Base-by-base conservation (phyloP, 139 green algal species). In the Ulvella scutata region DNA sequence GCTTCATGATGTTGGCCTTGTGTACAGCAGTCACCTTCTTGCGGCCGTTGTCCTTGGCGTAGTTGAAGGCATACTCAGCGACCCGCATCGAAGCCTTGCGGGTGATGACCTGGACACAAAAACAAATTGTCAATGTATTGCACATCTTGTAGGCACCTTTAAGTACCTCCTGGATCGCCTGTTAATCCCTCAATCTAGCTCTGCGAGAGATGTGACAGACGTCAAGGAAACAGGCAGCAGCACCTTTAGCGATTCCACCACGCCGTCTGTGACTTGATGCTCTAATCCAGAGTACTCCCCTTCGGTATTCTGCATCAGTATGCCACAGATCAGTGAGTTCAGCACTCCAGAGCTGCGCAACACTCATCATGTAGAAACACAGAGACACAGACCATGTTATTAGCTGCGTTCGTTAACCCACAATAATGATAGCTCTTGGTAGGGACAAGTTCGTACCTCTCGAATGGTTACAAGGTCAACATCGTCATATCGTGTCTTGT, bases 1-100 rank as follows among this genome's bases (percentile, higher is more conserved):
- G 92, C 85, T 98, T 98, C 93, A 98, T 97, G 88, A 98, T 98
- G 85, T 98, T 98, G 62, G 88, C 88, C 79, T 93, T 94, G 83
- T 94, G 88, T 62, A 94, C 82, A 3, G 88, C 84, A 36, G 86
- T 92, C 38, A 97, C 88, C 76, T 86, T 90, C 74, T 90, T 79
- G 26, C 93, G 85, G 3, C 74, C 75, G 82, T 98, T 88, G 59
- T 93, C 88, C 3, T 73, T 40, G 3, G 93, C 93, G 60, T 97
- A 98, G 43, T 92, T 83, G 78, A 98, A 98, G 2, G 92, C 93
- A 79, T 91, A 97, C 85, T 96, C 87, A 6, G 92, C 92, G 29
- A 97, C 90, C 23, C 92, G 83, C 10, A 81, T 92, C 75, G 80
- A 90, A 35, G 92, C 92, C 34, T 80, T 80, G 17, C 89, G 83